These are phyloP conservation scores for Ogataea populi-albae DNA, from an alignment of 805 yeast genomes.

Conservation along the genomic window DNA sequence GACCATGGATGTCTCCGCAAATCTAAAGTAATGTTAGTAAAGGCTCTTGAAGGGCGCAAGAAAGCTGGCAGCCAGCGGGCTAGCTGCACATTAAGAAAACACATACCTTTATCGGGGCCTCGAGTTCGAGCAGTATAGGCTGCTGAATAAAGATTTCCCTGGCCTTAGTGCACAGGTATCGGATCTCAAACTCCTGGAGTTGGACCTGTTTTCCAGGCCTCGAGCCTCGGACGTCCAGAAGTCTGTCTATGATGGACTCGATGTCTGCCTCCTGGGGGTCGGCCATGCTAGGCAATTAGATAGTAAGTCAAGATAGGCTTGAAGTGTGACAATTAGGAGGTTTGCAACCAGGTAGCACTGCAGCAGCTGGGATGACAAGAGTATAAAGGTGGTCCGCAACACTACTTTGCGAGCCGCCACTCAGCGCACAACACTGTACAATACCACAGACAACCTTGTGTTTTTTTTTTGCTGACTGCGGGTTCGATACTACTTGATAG, in stretches of 20 bases:
- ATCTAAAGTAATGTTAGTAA: constrained; percentile 33
- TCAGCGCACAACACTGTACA: no score
- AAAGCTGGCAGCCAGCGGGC: neutral
- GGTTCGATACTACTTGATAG: no score
- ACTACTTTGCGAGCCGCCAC: no score
- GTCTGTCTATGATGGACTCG: constrained; percentile 94
- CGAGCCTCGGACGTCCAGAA: constrained; percentile 95
- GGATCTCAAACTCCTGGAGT: constrained; percentile 88
- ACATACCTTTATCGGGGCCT: constrained; percentile 88
- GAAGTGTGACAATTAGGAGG: neutral
- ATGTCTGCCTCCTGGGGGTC: constrained; percentile 74
- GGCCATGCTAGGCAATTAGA: no score
- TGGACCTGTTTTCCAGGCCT: constrained; percentile 98
- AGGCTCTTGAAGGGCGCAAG: neutral
- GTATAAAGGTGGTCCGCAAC: no score
- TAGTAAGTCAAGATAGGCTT: no score
- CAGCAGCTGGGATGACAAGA: constrained; percentile 1
- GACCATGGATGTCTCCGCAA: constrained; percentile 99
- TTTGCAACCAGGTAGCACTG: constrained; percentile 1
- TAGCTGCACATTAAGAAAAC: neutral
- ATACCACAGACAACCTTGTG: no score
- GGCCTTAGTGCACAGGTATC: constrained; percentile 94
- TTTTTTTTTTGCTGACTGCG: no score
- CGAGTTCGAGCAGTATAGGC: constrained; percentile 91
- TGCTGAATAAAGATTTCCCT: constrained; percentile 97